Conservation (phyloP, 345 rosid genomes). For the Salix dunnii region DNA sequence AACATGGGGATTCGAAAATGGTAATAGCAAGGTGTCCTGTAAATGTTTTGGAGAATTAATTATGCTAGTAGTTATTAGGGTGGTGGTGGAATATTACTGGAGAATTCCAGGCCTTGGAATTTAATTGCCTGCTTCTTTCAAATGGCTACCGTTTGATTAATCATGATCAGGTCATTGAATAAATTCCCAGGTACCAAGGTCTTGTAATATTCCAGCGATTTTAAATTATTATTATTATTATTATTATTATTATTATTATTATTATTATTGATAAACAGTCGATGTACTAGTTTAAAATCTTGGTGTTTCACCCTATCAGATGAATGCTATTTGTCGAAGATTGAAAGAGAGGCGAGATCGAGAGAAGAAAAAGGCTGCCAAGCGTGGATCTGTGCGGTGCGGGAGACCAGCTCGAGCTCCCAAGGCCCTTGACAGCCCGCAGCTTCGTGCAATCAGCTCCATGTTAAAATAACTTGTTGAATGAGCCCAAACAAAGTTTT, state of each 20-base stretch:
- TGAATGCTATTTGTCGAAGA: too few species aligned
- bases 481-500: too few species aligned
- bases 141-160: not conserved
- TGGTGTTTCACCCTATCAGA: too few species aligned
- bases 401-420: conserved; percentile 88
- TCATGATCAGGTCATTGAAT: not conserved
- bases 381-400: conserved; percentile 42
- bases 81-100: conserved; percentile 11
- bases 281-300: too few species aligned
- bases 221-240: too few species aligned
- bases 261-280: too few species aligned
- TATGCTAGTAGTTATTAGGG: conserved; percentile 7
- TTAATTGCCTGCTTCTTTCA: conserved; percentile 2
- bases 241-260: too few species aligned
- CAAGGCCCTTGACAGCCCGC: conserved; percentile 60
- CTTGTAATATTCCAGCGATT: too few species aligned
- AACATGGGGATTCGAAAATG: not conserved
- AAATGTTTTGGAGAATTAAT: conserved; percentile 1
- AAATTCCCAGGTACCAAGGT: not conserved
- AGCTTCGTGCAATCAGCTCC: conserved; percentile 61
- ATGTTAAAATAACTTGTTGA: not conserved
- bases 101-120: conserved; percentile 12
- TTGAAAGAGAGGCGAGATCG: too few species aligned
- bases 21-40: not conserved
- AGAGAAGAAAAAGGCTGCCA: conserved; percentile 36